Conservation (phyloP, 768 basidiomycete genomes). For the Amanita polypyramis region DNA sequence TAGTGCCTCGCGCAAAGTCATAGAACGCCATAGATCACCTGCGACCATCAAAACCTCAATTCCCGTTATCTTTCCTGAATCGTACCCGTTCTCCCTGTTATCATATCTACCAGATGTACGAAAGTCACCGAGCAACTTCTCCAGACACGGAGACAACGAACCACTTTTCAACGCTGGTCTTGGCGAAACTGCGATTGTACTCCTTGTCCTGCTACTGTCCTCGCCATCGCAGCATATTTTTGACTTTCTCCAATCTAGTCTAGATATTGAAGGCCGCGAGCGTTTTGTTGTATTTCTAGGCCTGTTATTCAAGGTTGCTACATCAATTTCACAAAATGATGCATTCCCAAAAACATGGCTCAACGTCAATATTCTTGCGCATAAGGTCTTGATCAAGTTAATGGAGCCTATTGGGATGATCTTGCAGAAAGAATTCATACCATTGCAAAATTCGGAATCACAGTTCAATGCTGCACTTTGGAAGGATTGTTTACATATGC, state of each 20-base stretch:
- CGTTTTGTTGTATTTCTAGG: constrained; percentile 61
- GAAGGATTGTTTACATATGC: constrained; percentile 71
- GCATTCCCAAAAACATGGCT: constrained; percentile 89
- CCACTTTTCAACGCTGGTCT: constrained; percentile 60
- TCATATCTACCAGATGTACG: constrained; percentile 51
- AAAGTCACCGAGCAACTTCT: constrained; percentile 19
- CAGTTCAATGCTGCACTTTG: constrained; percentile 73
- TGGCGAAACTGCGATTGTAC: constrained; percentile 80
- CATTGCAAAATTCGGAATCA: constrained; percentile 46
- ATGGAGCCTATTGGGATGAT: constrained; percentile 73
- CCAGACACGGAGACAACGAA: constrained; percentile 30
- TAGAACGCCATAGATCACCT: constrained; percentile 56
- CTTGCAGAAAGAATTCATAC: constrained; percentile 76
- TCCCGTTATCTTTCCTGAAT: constrained; percentile 86
- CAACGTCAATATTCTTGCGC: constrained; percentile 81
- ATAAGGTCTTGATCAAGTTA: constrained; percentile 81
- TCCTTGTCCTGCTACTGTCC: constrained; percentile 74
- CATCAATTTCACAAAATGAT: constrained; percentile 75
- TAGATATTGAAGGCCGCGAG: constrained; percentile 86
- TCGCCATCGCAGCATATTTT: constrained; percentile 69
- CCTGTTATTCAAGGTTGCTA: constrained; percentile 72
- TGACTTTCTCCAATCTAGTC: constrained; percentile 65
- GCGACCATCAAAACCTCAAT: constrained; percentile 44
- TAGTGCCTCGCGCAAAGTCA: constrained; percentile 50
- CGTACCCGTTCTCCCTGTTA: constrained; percentile 85